These are phyloP conservation scores for Cyclostephanos invisitatus DNA, from an alignment of 108 stramenopile genomes.

Conservation along the genomic window DNA sequence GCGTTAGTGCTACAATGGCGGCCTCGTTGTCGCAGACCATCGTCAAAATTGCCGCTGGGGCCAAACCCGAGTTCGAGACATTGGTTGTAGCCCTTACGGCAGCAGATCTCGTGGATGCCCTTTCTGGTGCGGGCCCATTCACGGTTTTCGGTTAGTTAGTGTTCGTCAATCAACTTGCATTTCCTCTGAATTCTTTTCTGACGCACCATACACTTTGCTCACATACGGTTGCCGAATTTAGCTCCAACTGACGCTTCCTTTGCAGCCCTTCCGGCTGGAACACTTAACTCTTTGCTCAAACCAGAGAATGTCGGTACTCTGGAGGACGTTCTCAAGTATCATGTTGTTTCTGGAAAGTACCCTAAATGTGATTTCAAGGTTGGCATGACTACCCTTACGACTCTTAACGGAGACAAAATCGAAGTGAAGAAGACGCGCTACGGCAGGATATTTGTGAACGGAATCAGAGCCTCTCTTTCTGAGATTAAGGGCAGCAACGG, in stretches of 20 bases:
- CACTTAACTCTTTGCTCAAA: not conserved
- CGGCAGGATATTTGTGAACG: not conserved
- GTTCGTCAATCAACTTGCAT: not conserved
- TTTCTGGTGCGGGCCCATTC: slow-evolving; percentile 8
- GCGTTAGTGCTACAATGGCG: not conserved
- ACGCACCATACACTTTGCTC: not conserved
- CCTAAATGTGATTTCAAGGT: not conserved
- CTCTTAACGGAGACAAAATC: not conserved
- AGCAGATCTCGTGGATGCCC: slow-evolving; percentile 2
- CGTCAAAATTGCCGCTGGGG: not conserved
- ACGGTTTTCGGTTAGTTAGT: slow-evolving; percentile 2
- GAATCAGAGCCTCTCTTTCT: not conserved
- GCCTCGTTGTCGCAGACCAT: slow-evolving; percentile 1
- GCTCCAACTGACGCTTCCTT: slow-evolving; percentile 16
- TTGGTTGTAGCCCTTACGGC: not conserved
- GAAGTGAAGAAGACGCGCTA: not conserved
- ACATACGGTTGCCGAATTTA: not conserved
- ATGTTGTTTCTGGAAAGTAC: slow-evolving; percentile 6
- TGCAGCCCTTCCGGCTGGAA: slow-evolving; percentile 10
- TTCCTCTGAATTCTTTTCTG: not conserved
- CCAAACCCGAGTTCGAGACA: not conserved
- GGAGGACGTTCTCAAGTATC: slow-evolving; percentile 16
- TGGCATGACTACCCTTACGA: not conserved
- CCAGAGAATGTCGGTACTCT: not conserved
- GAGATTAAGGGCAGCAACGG: not conserved